phyloP scores from a whole-genome alignment of 768 basidiomycete genomes.

The Amanita inopinata region DNA sequence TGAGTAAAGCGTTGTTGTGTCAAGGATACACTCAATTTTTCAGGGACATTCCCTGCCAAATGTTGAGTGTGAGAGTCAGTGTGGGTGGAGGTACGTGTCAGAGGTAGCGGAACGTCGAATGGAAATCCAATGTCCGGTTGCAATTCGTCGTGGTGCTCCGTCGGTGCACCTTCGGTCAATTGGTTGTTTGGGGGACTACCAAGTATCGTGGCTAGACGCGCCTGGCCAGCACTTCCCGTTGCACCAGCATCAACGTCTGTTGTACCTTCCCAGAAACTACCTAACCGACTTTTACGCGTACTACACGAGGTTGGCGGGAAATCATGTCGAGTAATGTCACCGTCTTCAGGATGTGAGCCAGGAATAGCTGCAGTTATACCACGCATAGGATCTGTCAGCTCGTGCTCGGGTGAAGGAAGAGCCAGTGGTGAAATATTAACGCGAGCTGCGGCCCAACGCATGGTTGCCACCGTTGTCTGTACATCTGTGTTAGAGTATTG shows the following conservation, averaged over 20 bases:
- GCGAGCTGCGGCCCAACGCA: slow-evolving; percentile 78
- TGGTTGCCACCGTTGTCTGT: slow-evolving; percentile 65
- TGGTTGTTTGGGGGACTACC: slow-evolving; percentile 15
- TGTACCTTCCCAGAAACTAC: slow-evolving; percentile 73
- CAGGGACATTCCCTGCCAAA: background rate
- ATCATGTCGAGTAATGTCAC: slow-evolving; percentile 14
- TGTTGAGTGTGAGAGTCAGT: background rate
- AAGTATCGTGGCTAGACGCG: slow-evolving; percentile 13
- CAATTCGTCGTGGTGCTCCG: background rate
- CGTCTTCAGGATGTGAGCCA: slow-evolving; percentile 38
- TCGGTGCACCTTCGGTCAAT: background rate
- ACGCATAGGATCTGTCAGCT: slow-evolving; percentile 86
- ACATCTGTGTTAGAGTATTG: slow-evolving; percentile 36
- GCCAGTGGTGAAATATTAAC: slow-evolving; percentile 82
- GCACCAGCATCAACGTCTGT: slow-evolving; percentile 44
- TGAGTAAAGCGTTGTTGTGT: background rate
- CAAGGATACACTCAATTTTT: slow-evolving; percentile 5
- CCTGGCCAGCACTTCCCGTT: slow-evolving; percentile 11
- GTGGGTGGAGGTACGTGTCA: background rate
- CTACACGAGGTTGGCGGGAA: slow-evolving; percentile 36
- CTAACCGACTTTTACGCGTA: slow-evolving; percentile 45
- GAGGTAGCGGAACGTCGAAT: background rate
- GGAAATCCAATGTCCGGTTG: background rate
- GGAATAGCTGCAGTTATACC: slow-evolving; percentile 60
- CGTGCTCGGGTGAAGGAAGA: slow-evolving; percentile 84